Conservation (phyloP, 1,284 basidiomycete genomes). For the Microbotryum violaceum region DNA sequence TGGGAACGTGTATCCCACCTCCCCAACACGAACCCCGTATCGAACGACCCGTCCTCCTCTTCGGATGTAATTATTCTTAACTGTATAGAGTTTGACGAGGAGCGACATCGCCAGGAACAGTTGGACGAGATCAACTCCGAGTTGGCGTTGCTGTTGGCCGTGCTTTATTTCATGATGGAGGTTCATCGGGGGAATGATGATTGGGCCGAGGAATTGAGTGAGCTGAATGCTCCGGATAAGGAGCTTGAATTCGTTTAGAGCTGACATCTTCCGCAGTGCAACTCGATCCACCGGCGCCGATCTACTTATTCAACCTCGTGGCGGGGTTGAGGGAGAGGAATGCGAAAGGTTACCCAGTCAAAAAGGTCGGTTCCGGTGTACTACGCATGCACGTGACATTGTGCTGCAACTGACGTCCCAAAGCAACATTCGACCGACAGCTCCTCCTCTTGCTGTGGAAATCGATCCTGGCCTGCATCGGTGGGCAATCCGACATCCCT, state of each 20-base stretch:
- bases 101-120: slow-evolving; percentile 60
- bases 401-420: neutral
- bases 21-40: slow-evolving; percentile 39
- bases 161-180: slow-evolving; percentile 89
- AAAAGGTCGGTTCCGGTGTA: slow-evolving; percentile 57
- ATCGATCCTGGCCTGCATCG: slow-evolving; percentile 80
- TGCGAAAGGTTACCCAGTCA: slow-evolving; percentile 90
- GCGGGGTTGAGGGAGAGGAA: slow-evolving; percentile 86
- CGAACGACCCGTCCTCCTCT: slow-evolving; percentile 3
- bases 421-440: slow-evolving; percentile 44
- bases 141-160: slow-evolving; percentile 79
- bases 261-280: slow-evolving; percentile 61
- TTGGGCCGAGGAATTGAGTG: slow-evolving; percentile 91
- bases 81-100: neutral
- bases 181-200: slow-evolving; percentile 83
- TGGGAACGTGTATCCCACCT: slow-evolving; percentile 58
- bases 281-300: slow-evolving; percentile 85
- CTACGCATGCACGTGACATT: no score
- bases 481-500: slow-evolving; percentile 76
- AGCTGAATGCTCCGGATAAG: slow-evolving; percentile 41
- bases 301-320: slow-evolving; percentile 83
- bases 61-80: neutral
- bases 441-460: slow-evolving; percentile 96
- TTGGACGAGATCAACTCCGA: slow-evolving; percentile 83
- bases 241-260: no score